Conservation (phyloP, 208 protist species). For the Trypanosoma theileri region DNA sequence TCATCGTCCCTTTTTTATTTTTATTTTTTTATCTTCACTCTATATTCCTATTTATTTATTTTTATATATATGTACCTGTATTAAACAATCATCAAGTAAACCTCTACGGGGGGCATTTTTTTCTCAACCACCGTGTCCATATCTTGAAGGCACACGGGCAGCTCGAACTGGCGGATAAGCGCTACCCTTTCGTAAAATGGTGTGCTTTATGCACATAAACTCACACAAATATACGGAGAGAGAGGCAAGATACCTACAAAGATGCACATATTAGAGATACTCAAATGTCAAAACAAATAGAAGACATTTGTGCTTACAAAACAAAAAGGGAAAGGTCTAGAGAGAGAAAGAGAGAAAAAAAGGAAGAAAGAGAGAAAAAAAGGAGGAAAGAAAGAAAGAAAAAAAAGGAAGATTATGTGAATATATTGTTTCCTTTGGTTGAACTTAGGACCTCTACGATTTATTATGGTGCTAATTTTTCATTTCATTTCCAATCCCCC, state of each 20-base stretch:
- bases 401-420: slow-evolving; percentile 24
- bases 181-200: background rate
- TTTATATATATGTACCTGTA: background rate
- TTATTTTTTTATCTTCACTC: background rate
- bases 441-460: slow-evolving; percentile 16
- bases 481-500: no score
- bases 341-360: no score
- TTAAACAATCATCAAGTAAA: slow-evolving; percentile 14
- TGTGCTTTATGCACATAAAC: slow-evolving; percentile 4
- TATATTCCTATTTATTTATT: background rate
- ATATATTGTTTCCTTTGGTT: slow-evolving; percentile 18
- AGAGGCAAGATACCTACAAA: slow-evolving; percentile 8
- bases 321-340: no score
- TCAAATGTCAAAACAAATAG: no score
- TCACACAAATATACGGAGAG: slow-evolving; percentile 15
- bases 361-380: no score
- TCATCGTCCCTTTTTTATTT: no score
- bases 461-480: background rate
- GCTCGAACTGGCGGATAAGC: slow-evolving; percentile 34
- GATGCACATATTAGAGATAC: background rate
- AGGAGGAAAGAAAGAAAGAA: no score
- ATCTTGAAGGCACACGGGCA: slow-evolving; percentile 25
- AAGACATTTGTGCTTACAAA: no score
- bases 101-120: slow-evolving; percentile 38
- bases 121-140: slow-evolving; percentile 16